Evolutionary conservation across 108 stramenopile species (phyloP), one percentile per base, ranked within the genome.

Genomic region (Ochromonas danica): DNA sequence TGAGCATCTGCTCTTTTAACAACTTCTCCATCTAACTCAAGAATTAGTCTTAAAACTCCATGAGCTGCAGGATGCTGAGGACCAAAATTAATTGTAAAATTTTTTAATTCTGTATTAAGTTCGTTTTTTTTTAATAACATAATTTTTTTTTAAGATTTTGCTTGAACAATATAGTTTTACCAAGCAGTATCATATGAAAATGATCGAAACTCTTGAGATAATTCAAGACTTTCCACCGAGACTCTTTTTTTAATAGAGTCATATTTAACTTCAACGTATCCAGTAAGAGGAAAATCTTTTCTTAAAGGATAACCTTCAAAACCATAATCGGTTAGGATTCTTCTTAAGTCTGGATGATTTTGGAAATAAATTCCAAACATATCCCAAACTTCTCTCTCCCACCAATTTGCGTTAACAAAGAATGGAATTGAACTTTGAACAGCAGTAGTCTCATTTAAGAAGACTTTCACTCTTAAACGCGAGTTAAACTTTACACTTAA

Each of bases 1-100:
- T 84, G 84, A 81, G 84, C 80, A 78, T 84, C 84, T 62, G 84
- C 84, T 63, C 61, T 40, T 0, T 43, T 3, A 31, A 84, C 79
- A 40, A 57, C 43, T 84, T 84, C 84, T 17, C 84, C 84, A 61
- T 84, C 40, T 40, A 84, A 78, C 35, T 81, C 77, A 43, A 84
- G 72, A 38, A 83, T 71, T 63, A 83, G 71, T 10, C 83, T 65
- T 0, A 83, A 60, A 45, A 83, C 83, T 62, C 74, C 72, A 62
- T 77, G 81, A 77, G 81, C 81, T 27, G 81, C 72, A 0, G 72
- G 81, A 61, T 74, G 71, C 39, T 77, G 81, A 30, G 71, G 72
- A 61, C 81, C 74, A 81, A 81, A 77, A 41, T 81, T 77, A 61
- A 81, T 71, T 61, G 71, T 81, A 77, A 81, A 81, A 36, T 80